Percentiles rank a stretch among this genome's conserved stretches.
phyloP scores from a whole-genome alignment of 176 grass and related monocot genomes.

The Eleusine coracana region DNA sequence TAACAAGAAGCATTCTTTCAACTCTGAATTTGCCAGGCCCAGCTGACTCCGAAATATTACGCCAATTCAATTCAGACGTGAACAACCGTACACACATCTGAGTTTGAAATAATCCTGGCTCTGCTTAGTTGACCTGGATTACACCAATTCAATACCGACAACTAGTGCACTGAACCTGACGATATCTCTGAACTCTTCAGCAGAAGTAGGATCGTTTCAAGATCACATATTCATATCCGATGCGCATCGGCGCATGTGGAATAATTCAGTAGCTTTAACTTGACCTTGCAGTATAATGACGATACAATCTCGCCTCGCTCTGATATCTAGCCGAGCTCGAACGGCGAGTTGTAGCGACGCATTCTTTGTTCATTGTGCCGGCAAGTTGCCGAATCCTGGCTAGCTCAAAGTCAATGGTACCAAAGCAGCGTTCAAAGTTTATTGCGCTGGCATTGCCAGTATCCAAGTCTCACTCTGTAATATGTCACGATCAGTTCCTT shows the following conservation, averaged over 20 bases:
- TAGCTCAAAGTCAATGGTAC: constrained; percentile 40
- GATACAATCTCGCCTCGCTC: background rate
- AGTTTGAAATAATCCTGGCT: constrained; percentile 9
- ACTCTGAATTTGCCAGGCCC: background rate
- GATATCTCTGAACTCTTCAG: constrained; percentile 20
- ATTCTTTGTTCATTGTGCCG: background rate
- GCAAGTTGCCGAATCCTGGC: constrained; percentile 5
- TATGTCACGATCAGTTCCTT: constrained; percentile 41
- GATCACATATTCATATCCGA: background rate
- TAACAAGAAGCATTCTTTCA: constrained; percentile 3
- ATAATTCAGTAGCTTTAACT: background rate
- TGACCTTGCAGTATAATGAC: constrained; percentile 9
- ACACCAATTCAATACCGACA: background rate
- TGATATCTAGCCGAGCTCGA: background rate
- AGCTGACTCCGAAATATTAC: constrained; percentile 28
- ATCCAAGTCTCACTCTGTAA: constrained; percentile 31
- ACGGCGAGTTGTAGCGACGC: background rate
- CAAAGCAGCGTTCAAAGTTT: constrained; percentile 12
- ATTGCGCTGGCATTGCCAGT: constrained; percentile 21
- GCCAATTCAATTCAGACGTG: background rate
- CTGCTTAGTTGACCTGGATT: constrained; percentile 21
- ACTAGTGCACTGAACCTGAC: constrained; percentile 25
- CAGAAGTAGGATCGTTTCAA: background rate
- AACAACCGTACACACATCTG: background rate
- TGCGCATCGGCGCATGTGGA: background rate